These are phyloP conservation scores for Acanthamoeba castellanii DNA, from an alignment of 208 protist species.

Conservation along the genomic window DNA sequence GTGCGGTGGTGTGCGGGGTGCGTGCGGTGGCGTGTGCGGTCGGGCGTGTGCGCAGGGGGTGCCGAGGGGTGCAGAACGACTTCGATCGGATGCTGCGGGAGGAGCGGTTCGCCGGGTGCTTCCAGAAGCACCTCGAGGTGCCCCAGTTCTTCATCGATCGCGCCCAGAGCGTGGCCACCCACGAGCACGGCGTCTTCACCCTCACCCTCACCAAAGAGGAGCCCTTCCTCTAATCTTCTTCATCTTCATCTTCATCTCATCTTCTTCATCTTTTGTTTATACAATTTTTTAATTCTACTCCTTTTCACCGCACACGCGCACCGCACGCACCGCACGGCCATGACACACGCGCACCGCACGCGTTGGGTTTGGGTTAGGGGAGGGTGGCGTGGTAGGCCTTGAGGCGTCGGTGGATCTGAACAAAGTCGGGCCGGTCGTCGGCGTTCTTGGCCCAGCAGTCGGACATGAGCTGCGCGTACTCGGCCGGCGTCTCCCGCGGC, in stretches of 20 bases:
- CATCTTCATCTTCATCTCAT: no score
- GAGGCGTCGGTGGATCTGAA: slow-evolving; percentile 4
- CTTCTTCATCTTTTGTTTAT: no score
- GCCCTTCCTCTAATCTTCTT: not conserved
- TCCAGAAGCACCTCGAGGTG: not conserved
- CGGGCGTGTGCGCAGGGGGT: not conserved
- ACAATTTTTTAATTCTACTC: no score
- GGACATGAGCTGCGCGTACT: slow-evolving; percentile 33
- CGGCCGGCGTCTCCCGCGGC: not conserved
- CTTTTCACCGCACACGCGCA: no score
- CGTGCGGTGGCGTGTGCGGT: not conserved
- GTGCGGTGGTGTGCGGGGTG: no score
- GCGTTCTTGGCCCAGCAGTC: slow-evolving; percentile 68
- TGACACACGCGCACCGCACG: no score
- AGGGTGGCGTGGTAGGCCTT: slow-evolving; percentile 52
- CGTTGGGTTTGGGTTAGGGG: not conserved
- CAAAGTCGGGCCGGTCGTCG: slow-evolving; percentile 62
- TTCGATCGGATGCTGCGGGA: not conserved
- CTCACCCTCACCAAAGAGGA: not conserved
- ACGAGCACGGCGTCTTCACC: not conserved
- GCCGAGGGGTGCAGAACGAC: not conserved
- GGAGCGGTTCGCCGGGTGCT: not conserved
- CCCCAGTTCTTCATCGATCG: not conserved
- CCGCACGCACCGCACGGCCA: no score
- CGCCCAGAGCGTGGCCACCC: not conserved